Conservation (phyloP, 2,329 filamentous ascomycete genomes). For the Fusarium virguliforme region DNA sequence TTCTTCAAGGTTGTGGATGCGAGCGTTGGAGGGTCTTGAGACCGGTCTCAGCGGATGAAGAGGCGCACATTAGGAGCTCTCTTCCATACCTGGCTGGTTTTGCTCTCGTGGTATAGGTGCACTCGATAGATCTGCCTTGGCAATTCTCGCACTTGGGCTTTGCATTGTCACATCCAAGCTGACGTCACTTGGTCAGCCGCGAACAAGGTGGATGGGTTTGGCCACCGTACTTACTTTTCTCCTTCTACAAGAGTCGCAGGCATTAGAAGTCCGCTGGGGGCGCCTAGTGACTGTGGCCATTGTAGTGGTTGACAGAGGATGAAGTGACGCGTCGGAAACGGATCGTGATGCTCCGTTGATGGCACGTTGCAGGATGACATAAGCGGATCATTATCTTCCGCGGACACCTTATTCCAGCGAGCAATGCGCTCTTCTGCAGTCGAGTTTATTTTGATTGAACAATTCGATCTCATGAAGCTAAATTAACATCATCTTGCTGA, state of each 20-base stretch:
- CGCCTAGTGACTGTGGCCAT: neutral
- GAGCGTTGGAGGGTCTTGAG: constrained; percentile 49
- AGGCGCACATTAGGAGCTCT: accelerated
- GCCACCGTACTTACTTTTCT: constrained; percentile 34
- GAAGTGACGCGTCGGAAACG: neutral
- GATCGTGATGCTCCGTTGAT: neutral
- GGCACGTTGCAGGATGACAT: constrained; percentile 2
- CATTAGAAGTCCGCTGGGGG: constrained; percentile 16
- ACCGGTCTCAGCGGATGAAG: accelerated
- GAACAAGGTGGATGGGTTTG: neutral
- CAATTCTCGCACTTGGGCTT: constrained; percentile 42
- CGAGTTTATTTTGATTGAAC: neutral
- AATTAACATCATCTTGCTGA: no score
- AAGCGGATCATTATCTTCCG: constrained; percentile 5
- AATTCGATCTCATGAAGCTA: no score
- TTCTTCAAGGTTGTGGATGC: constrained; percentile 54
- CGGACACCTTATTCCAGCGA: no score
- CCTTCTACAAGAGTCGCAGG: constrained; percentile 45
- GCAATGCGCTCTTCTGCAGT: no score
- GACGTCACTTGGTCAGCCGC: no score
- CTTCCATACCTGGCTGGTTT: constrained; percentile 20
- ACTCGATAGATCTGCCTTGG: constrained; percentile 15
- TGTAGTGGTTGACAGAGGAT: neutral
- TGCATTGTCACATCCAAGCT: constrained; percentile 46
- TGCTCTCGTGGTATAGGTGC: constrained; percentile 34